phyloP scores from a whole-genome alignment of 345 rosid species.

The Pugionium cornutum region DNA sequence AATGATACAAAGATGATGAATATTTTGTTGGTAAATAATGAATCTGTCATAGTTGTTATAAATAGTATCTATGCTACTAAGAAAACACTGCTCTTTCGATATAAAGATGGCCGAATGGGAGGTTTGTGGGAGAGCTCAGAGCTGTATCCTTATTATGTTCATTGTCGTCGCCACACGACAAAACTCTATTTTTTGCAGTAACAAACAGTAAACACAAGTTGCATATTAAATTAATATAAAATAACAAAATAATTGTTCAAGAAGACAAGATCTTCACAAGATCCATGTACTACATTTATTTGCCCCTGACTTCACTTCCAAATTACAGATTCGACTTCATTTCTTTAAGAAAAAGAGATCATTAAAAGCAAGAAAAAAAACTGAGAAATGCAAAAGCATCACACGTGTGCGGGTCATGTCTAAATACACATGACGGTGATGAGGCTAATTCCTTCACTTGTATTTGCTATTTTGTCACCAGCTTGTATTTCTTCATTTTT shows the following conservation, averaged over 20 bases:
- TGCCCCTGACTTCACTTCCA: conserved; percentile 27
- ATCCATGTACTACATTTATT: conserved; percentile 34
- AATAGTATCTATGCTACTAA: neutral
- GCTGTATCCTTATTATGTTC: conserved; percentile 37
- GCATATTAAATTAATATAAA: conserved; percentile 4
- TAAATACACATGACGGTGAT: conserved; percentile 39
- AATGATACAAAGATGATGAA: neutral
- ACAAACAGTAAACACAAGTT: conserved; percentile 27
- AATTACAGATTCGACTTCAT: conserved; percentile 32
- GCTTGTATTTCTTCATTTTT: neutral
- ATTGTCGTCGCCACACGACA: conserved; percentile 38
- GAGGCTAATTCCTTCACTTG: conserved; percentile 12
- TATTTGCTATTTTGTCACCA: conserved; percentile 6
- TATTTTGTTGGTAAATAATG: neutral
- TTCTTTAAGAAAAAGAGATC: neutral
- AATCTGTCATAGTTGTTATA: conserved; percentile 9
- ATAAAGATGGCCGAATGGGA: conserved; percentile 30
- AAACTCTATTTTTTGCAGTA: conserved; percentile 18
- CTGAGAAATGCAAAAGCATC: conserved; percentile 27
- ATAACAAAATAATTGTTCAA: neutral
- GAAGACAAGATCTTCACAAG: conserved; percentile 40
- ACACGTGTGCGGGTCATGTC: conserved; percentile 40
- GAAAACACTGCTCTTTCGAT: conserved; percentile 14
- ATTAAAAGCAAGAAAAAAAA: conserved; percentile 18
- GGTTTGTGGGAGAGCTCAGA: conserved; percentile 21